Evolutionary conservation across 2,329 filamentous ascomycete genomes (phyloP).

Genomic region (Aspergillus ibericus): DNA sequence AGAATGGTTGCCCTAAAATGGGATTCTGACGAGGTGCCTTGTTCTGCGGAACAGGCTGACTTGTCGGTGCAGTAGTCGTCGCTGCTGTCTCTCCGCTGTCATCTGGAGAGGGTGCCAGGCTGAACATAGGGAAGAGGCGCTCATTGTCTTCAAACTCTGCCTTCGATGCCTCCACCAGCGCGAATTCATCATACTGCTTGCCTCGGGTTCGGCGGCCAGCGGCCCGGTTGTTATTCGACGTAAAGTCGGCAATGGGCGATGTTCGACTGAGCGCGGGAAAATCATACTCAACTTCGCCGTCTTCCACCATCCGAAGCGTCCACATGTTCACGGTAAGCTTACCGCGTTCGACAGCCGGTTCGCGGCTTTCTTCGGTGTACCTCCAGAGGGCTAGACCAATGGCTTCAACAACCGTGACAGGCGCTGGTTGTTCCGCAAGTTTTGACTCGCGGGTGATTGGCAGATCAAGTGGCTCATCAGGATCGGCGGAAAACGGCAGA

Average conservation of each 20-base stretch:
- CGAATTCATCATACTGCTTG: slow-evolving; percentile 67
- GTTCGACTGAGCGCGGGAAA: slow-evolving; percentile 61
- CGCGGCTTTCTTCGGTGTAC: slow-evolving; percentile 59
- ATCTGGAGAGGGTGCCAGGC: slow-evolving; percentile 31
- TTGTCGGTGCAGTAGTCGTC: slow-evolving; percentile 21
- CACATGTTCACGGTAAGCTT: slow-evolving; percentile 63
- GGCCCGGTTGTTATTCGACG: slow-evolving; percentile 65
- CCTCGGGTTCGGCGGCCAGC: slow-evolving; percentile 57
- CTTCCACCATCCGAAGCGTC: slow-evolving; percentile 67
- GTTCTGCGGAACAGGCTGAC: slow-evolving; percentile 22
- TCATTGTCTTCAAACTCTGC: slow-evolving; percentile 60
- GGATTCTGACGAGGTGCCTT: slow-evolving; percentile 39
- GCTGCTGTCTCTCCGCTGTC: slow-evolving; percentile 30
- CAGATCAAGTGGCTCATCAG: slow-evolving; percentile 59
- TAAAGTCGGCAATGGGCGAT: slow-evolving; percentile 62
- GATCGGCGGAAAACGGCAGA: slow-evolving; percentile 57
- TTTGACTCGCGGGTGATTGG: slow-evolving; percentile 57
- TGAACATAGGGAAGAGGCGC: slow-evolving; percentile 55
- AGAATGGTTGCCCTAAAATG: slow-evolving; percentile 48
- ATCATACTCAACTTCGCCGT: slow-evolving; percentile 66
- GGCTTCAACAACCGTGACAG: slow-evolving; percentile 61
- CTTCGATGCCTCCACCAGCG: slow-evolving; percentile 60
- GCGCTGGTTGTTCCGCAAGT: slow-evolving; percentile 48
- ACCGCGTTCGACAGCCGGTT: slow-evolving; percentile 53
- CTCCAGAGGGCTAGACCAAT: slow-evolving; percentile 64